Base-by-base conservation (phyloP, 2,329 filamentous ascomycete genomes). In the Tolypocladium paradoxum region DNA sequence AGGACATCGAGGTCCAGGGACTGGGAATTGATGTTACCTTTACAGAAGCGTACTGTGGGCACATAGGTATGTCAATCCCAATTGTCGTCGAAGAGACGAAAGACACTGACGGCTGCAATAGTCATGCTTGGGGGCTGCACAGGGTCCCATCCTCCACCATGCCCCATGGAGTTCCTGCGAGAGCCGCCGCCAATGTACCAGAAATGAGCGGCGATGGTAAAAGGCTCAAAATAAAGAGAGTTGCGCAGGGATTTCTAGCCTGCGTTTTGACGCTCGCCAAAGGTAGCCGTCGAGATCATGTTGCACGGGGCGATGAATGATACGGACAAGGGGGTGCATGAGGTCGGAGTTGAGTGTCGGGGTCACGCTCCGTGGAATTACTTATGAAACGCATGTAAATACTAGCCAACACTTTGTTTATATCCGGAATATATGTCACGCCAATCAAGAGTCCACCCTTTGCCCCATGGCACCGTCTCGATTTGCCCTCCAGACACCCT, bases 401-500 rank as follows among this genome's bases (percentile, higher is more conserved):
- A 35, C 34, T 6, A 35, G 27, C 27, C 43, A 20, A 33, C 16
- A 2, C 3, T 20, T 47, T 4, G 8, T 6, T 16, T 18, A 20
- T 31, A 20, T 46, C 24, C 24, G 31, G n/a, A 20, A 6, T n/a
- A 29, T 14, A 20, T 4, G 18, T 18, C n/a, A 20, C 43, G 12
- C 16, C 46, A 14, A n/a, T 57, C 48, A 59, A 38, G 51, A 56
- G 40, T 66, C 62, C 54, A 79, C 67, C 60, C 68, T 74, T 46
- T 76, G 73, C 7, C 83, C 85, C 48, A 72, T 69, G 55, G 76
- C 73, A 11, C 87, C 87, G 70, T 95, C 90, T 58, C 85, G 73
- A 71, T 96, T 96, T 56, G 88, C 89, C 70, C 90, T 84, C 91
- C 91, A 96, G 46, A 93, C 79, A 7, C 84, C 88, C 57, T 87